Percentiles rank a stretch among this genome's conserved stretches.
These are phyloP conservation scores for Lablab purpureus DNA, from an alignment of 306 rosid genomes.

Conservation along the genomic window DNA sequence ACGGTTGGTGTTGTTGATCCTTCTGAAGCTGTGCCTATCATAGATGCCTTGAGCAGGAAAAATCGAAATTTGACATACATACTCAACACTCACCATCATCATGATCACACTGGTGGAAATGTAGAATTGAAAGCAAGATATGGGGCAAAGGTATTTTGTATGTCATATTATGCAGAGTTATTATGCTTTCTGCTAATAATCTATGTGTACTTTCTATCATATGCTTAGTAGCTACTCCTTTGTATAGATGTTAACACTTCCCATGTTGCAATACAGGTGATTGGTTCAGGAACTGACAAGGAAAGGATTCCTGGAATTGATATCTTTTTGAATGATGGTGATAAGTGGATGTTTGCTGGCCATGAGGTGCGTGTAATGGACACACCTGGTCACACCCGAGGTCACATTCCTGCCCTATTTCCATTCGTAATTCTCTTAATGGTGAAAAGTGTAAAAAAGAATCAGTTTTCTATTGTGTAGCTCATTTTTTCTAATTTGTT, in stretches of 20 bases:
- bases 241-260: slow-evolving; percentile 18
- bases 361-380: slow-evolving; percentile 91
- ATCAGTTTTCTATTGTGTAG: background rate
- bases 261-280: slow-evolving; percentile 63
- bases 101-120: slow-evolving; percentile 98
- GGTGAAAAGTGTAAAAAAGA: background rate
- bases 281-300: slow-evolving; percentile 79
- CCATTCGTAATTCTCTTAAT: slow-evolving; percentile 19
- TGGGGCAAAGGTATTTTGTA: slow-evolving; percentile 77
- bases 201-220: background rate
- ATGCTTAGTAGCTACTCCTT: slow-evolving; percentile 26
- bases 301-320: slow-evolving; percentile 90
- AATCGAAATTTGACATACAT: slow-evolving; percentile 91
- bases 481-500: slow-evolving; percentile 29
- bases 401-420: slow-evolving; percentile 53
- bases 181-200: background rate
- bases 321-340: slow-evolving; percentile 82
- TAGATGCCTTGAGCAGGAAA: slow-evolving; percentile 82
- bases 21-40: slow-evolving; percentile 86
- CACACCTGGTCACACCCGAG: slow-evolving; percentile 95
- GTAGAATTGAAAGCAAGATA: slow-evolving; percentile 86
- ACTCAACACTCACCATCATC: slow-evolving; percentile 96
- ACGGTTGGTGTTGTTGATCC: slow-evolving; percentile 98
- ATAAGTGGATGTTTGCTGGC: slow-evolving; percentile 99
- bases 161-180: slow-evolving; percentile 1